Base-by-base conservation (phyloP, 2,329 filamentous ascomycete species). In the Zymoseptoria passerinii region DNA sequence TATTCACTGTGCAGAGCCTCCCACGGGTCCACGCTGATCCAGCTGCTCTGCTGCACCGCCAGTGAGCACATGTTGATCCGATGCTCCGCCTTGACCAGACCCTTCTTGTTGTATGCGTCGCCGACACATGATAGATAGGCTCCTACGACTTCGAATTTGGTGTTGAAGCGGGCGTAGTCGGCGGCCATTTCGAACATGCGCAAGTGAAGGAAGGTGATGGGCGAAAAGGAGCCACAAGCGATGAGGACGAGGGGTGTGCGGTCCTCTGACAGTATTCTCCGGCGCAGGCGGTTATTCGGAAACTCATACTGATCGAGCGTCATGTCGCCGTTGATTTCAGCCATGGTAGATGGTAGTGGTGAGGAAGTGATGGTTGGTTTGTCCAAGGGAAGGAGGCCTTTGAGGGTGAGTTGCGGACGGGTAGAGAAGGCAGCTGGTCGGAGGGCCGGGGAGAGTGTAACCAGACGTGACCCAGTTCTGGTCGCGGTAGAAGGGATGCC, bases 151-250 rank as follows among this genome's bases (percentile, higher is more conserved):
- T 96, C 91, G 71, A 88, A 96, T 55, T 88, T 78, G 23, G 84
- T 85, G 71, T 84, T 86, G 72, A 88, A 87, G 63, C 86, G 85
- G 65, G 85, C 85, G 74, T 88, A 92, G 74, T 94, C 89, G 66
- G 85, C 83, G 1, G 88, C 89, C 84, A 95, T 90, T 69, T 90
- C 88, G 70, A 94, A 92, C 87, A 95, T 92, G 71, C 89, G 86
- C 62, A 94, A 77, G 71, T 92, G 89, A 28, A 91, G 80, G 68
- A 88, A 88, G 56, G 70, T 71, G 67, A 74, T 68, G 53, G 72
- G 68, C 55, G 63, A 71, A 69, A 70, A 75, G 68, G 81, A 83
- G 54, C 83, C 86, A 67, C 86, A 89, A 52, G 85, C 85, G 55
- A 88, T 84, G 56, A 88, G 80, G 7, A 88, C 83, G 48, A 89